Evolutionary conservation across 2,329 filamentous ascomycete species (phyloP).

Genomic region (Aspergillus nomiae): DNA sequence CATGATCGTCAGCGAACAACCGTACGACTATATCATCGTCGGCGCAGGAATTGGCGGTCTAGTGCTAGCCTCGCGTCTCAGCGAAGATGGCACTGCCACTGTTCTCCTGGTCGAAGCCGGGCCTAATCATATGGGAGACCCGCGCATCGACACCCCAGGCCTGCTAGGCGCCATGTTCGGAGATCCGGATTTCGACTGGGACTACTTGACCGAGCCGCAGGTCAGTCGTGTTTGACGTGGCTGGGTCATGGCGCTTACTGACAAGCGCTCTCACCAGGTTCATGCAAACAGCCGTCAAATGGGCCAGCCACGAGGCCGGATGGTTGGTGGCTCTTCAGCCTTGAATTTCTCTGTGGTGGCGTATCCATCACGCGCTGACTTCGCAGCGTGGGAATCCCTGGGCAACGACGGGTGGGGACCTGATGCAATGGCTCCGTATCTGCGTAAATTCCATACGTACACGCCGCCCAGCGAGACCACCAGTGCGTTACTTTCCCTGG

Average conservation of each 20-base stretch:
- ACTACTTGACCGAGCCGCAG: constrained; percentile 29
- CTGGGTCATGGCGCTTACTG: background rate
- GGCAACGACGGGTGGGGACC: constrained; percentile 50
- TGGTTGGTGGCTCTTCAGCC: constrained; percentile 52
- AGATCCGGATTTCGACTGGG: constrained; percentile 29
- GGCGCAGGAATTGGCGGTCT: constrained; percentile 36
- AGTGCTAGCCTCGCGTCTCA: constrained; percentile 34
- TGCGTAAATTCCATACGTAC: constrained; percentile 45
- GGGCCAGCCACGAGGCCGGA: constrained; percentile 49
- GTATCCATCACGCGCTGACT: constrained; percentile 37
- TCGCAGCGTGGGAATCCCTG: constrained; percentile 48
- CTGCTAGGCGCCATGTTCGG: constrained; percentile 22
- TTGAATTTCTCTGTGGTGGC: constrained; percentile 43
- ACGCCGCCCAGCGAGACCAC: constrained; percentile 29
- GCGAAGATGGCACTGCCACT: constrained; percentile 25
- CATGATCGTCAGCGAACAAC: background rate
- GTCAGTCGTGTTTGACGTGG: constrained; percentile 6
- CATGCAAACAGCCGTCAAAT: constrained; percentile 45
- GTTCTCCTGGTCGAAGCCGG: constrained; percentile 35
- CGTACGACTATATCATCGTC: constrained; percentile 9
- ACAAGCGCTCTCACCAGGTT: constrained; percentile 10
- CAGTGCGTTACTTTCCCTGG: constrained; percentile 10
- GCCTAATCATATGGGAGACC: constrained; percentile 25
- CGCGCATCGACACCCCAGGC: constrained; percentile 26
- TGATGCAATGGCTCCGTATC: constrained; percentile 51